Percentiles rank a stretch among this genome's conserved stretches.
These are phyloP conservation scores for Ilyonectria sp. DNA, from an alignment of 2,329 filamentous ascomycete species.

Conservation along the genomic window DNA sequence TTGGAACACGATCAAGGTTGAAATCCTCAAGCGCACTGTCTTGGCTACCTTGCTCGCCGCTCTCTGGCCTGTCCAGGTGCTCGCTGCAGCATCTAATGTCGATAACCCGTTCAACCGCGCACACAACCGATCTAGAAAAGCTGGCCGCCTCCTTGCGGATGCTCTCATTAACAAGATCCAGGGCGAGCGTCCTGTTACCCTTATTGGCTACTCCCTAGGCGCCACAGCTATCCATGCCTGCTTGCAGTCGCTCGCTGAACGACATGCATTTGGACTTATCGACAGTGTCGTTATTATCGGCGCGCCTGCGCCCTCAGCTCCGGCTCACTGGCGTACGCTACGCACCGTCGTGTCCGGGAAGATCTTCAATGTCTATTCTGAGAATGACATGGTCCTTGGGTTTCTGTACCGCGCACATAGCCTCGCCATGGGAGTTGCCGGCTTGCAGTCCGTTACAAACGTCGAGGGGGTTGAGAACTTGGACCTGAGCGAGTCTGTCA, in stretches of 20 bases:
- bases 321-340: constrained; percentile 82
- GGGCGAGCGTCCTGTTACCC: constrained; percentile 84
- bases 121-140: constrained; percentile 83
- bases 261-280: constrained; percentile 85
- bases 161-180: constrained; percentile 86
- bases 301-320: constrained; percentile 80
- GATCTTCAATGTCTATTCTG: constrained; percentile 90
- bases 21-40: constrained; percentile 82
- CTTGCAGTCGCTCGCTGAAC: constrained; percentile 81
- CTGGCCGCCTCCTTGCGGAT: constrained; percentile 84
- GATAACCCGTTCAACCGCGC: constrained; percentile 89
- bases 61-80: constrained; percentile 77
- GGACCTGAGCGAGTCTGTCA: constrained; percentile 67
- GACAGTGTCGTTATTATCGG: constrained; percentile 90
- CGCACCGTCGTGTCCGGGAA: constrained; percentile 85
- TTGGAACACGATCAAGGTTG: constrained; percentile 80
- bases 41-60: constrained; percentile 78
- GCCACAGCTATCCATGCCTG: constrained; percentile 88
- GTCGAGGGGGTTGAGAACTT: constrained; percentile 76
- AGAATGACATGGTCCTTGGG: constrained; percentile 88
- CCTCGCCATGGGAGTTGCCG: constrained; percentile 86
- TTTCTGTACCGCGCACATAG: constrained; percentile 90
- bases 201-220: constrained; percentile 87
- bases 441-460: constrained; percentile 79
- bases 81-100: constrained; percentile 77